Base-by-base conservation (phyloP, 352 stramenopile genomes). In the Phytophthora vignae region DNA sequence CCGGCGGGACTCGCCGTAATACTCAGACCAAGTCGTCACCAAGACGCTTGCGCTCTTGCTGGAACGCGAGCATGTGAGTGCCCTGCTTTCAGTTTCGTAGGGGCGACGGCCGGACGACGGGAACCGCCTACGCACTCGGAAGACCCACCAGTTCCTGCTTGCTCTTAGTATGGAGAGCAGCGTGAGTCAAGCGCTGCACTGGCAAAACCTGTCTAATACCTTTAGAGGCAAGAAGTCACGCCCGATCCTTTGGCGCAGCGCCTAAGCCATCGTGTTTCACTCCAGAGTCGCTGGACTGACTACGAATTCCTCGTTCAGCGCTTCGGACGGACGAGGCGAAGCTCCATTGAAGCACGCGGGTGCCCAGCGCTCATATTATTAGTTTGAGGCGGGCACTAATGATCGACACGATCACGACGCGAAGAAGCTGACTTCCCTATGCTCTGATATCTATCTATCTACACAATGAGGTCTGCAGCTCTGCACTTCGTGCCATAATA, bases 11-110 rank as follows among this genome's bases (percentile, higher is more conserved):
- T 64, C 33, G 38, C 68, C 19, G 56, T 46, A 52, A 74, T 50
- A 62, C 44, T 61, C 57, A 36, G 42, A 0, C 27, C 15, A 57
- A 64, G 57, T 66, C 55, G 38, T 31, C 63, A 64, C 44, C 56
- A 64, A 73, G 62, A 67, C 36, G 29, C 29, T 36, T 46, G 19
- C 4, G 19, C 29, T 10, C 31, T 57, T 3, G 40, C 64, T 76
- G 69, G 19, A 72, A 29, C 29, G 55, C 50, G 42, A 11, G 31
- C 25, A n/a, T 33, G 59, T 66, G 55, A 70, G 48, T 77, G 58
- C 59, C 57, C 54, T 71, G 54, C 31, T 71, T 74, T 73, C 54
- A 68, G 50, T 73, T 73, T 69, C 58, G 42, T 59, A 4, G n/a
- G 31, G 12, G 65, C 40, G 53, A 46, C 58, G 71, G 38, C 64